These are phyloP conservation scores for Lecanicillium sp. DNA, from an alignment of 2,329 filamentous ascomycete genomes.

Conservation along the genomic window DNA sequence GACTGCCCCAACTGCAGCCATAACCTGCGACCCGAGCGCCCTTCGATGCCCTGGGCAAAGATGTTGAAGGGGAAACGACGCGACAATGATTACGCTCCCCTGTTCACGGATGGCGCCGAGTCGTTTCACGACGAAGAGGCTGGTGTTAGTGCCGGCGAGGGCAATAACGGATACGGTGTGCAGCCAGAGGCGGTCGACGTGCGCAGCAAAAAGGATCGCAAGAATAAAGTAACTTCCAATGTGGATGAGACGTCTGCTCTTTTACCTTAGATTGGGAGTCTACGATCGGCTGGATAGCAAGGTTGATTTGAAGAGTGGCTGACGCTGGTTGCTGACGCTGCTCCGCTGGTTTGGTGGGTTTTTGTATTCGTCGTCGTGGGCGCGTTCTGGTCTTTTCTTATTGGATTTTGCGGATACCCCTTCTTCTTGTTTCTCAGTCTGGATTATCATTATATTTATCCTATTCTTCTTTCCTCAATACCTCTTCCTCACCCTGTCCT, in stretches of 20 bases:
- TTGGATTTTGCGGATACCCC: slow-evolving; percentile 1
- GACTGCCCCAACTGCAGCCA: slow-evolving; percentile 33
- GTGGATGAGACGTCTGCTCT: slow-evolving; percentile 5
- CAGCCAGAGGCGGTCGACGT: slow-evolving; percentile 4
- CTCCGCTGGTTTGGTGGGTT: no score
- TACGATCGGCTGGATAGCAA: background rate
- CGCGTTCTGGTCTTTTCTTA: background rate
- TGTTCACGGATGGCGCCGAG: slow-evolving; percentile 8
- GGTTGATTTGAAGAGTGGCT: background rate
- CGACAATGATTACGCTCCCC: background rate
- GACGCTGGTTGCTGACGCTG: background rate
- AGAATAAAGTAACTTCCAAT: slow-evolving; percentile 1
- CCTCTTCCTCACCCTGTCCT: no score
- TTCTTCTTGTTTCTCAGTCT: background rate
- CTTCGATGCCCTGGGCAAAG: slow-evolving; percentile 26
- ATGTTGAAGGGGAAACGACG: slow-evolving; percentile 10
- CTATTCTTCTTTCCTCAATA: no score
- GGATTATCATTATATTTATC: no score
- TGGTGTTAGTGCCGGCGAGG: background rate
- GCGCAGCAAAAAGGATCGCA: slow-evolving; percentile 4
- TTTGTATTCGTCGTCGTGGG: background rate
- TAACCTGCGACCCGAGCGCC: slow-evolving; percentile 28
- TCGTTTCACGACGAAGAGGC: slow-evolving; percentile 4
- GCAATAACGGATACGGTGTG: background rate
- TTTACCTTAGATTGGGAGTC: background rate